Evolutionary conservation across 441 rosid species (phyloP).

Genomic region (Euphorbia celastroides): DNA sequence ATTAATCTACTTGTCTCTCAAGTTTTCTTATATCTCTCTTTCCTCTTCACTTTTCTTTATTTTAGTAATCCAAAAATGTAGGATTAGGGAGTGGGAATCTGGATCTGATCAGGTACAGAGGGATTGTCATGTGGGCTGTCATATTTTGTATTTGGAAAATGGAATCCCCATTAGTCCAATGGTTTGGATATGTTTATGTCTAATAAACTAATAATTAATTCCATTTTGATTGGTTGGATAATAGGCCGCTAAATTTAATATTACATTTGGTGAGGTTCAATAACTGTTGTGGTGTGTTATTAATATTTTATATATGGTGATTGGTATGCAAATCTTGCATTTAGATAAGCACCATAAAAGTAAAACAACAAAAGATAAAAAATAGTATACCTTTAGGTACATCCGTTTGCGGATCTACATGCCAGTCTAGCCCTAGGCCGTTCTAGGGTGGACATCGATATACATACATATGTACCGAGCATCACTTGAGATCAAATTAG

Average conservation of each 20-base stretch:
- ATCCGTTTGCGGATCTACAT: too few species aligned
- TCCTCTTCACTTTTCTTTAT: background rate
- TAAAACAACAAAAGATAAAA: too few species aligned
- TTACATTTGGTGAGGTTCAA: background rate
- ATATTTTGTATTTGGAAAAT: background rate
- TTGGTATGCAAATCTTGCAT: slow-evolving; percentile 3
- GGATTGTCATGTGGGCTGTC: background rate
- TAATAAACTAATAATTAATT: background rate
- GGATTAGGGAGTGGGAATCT: slow-evolving; percentile 3
- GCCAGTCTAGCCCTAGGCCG: too few species aligned
- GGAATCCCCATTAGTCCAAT: background rate
- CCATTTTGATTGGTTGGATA: background rate
- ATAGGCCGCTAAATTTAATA: background rate
- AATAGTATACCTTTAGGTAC: too few species aligned
- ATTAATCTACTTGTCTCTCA: background rate
- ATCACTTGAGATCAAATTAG: too few species aligned
- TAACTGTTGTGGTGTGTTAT: too few species aligned
- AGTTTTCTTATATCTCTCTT: background rate
- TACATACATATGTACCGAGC: too few species aligned
- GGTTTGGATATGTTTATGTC: background rate
- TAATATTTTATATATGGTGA: too few species aligned
- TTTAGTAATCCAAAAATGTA: too few species aligned
- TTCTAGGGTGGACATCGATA: too few species aligned
- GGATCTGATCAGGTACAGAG: slow-evolving; percentile 4
- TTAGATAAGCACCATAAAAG: too few species aligned